Evolutionary conservation across 2,329 filamentous ascomycete genomes (phyloP), one percentile per base, ranked within the genome.

Genomic region (Curvularia verruculosa): DNA sequence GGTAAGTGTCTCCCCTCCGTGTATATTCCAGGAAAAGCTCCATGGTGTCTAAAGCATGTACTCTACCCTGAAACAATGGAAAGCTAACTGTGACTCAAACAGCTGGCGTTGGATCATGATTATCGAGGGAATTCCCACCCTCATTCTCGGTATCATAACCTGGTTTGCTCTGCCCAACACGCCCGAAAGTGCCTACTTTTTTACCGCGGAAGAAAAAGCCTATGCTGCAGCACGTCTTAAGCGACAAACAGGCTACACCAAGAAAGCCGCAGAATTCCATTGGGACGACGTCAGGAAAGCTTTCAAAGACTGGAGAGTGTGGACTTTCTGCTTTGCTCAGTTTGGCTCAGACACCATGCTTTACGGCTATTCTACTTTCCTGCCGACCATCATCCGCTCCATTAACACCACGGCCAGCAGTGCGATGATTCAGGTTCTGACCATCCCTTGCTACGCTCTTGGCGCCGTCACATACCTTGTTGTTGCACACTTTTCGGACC

Each of bases 261-360:
- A 78, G 23, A 80, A 79, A 2, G 81, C 82, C 0, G 79, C 84
- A 37, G 75, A 82, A 26, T 84, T 87, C 62, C 81, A 85, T 62
- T 85, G 83, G 76, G 72, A 77, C 8, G 90, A 93, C 67, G 88
- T 91, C 68, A 78, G 82, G 61, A 84, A 84, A 53, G 89, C 87
- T 0, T 85, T 90, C 58, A 83, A 80, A 61, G 90, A 94, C 74
- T 92, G 89, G 89, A 92, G 89, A 71, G 85, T 91, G 23, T 91
- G 87, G 82, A 77, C 83, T 1, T 92, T 92, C 71, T 87, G 83
- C 61, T 73, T 86, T 36, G 88, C 81, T 5, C 88, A 91, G 71
- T 92, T 92, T 69, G 88, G 89, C 4, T 82, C 84, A 15, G 89
- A 92, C 67, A 90, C 87, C 1, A 89, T 92, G 85, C 81, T 93